Base-by-base conservation (phyloP, 495 filamentous ascomycete genomes). In the Pyronema omphalodes region DNA sequence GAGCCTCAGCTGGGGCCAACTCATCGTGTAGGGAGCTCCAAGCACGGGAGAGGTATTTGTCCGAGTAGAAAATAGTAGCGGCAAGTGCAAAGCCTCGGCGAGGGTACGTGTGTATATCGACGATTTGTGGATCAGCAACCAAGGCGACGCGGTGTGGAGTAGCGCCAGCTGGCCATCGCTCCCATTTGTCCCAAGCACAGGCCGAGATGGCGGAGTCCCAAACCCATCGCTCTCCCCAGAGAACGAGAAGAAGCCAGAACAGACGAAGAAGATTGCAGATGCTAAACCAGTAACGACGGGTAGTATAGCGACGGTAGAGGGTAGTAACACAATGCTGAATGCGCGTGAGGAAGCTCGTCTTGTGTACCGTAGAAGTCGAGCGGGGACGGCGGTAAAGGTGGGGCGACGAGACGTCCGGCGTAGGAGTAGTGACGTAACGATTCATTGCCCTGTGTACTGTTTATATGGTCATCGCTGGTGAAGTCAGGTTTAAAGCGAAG, bases 101-200 rank as follows among this genome's bases (percentile, higher is more conserved):
- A 14, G 91, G 84, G 66, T 99, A 96, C 11, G 87, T 91, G 65
- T 99, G 91, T 33, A 89, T 86, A 68, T 99, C 93, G 60, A 94
- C 86, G 36, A 99, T 74, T 66, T 99, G 93, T n/a, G 93, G 93
- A 65, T 99, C 93, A 39, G 93, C 88, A 54, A 99, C 72, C 61
- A 99, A 82, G 50, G 82, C 76, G 53, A 95, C 72, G 64, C 82
- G 86, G 68, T 96, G 87, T 1, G 93, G 93, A 23, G 72, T 75
- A 15, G 87, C 86, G 57, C 71, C 76, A 57, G 71, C 63, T 55
- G 86, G 85, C 91, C 55, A 57, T 9, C 33, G 36, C 51, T 57
- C 55, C 55, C 55, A 57, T 6, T 35, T 14, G 9, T 54, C 51
- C 55, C 55, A 57, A 34, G 23, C 17, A 39, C 55, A 57, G 14